phyloP scores from a whole-genome alignment of 306 rosid species.

The Sindora glabra region DNA sequence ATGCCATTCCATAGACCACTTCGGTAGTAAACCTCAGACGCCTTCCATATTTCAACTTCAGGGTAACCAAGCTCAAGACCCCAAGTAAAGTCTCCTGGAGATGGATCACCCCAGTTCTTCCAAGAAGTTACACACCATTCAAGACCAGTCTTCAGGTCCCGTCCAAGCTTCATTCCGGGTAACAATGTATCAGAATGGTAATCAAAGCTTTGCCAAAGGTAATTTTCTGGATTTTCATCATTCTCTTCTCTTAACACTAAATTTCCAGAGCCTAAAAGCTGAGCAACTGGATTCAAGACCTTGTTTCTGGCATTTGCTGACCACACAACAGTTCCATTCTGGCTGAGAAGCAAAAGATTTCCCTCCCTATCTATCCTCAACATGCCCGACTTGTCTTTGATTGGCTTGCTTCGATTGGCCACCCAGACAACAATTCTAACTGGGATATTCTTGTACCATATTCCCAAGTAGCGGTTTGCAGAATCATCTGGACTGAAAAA shows the following conservation, averaged over 20 bases:
- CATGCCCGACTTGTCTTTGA: slow-evolving; percentile 20
- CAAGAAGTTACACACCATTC: slow-evolving; percentile 23
- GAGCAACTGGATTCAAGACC: background rate
- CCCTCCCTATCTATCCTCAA: slow-evolving; percentile 11
- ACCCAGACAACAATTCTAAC: slow-evolving; percentile 34
- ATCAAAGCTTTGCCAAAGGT: slow-evolving; percentile 42
- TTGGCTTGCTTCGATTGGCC: slow-evolving; percentile 34
- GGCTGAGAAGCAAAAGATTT: slow-evolving; percentile 8
- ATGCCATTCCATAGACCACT: slow-evolving; percentile 35
- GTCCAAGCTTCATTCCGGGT: slow-evolving; percentile 34
- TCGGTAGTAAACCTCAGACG: background rate
- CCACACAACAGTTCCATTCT: slow-evolving; percentile 25
- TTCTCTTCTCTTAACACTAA: slow-evolving; percentile 22
- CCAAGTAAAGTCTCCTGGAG: slow-evolving; percentile 18
- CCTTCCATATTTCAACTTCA: slow-evolving; percentile 12
- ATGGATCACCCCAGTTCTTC: slow-evolving; percentile 25
- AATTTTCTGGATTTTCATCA: background rate
- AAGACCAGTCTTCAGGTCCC: slow-evolving; percentile 22
- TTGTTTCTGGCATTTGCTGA: background rate
- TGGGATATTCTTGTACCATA: slow-evolving; percentile 33
- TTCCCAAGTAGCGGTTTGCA: slow-evolving; percentile 29
- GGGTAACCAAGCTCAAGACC: slow-evolving; percentile 17
- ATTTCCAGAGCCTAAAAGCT: slow-evolving; percentile 32
- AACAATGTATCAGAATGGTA: slow-evolving; percentile 35
- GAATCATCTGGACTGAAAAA: background rate